Conservation (phyloP, 192 early-diverging fungal genomes). For the Backusella westeae region DNA sequence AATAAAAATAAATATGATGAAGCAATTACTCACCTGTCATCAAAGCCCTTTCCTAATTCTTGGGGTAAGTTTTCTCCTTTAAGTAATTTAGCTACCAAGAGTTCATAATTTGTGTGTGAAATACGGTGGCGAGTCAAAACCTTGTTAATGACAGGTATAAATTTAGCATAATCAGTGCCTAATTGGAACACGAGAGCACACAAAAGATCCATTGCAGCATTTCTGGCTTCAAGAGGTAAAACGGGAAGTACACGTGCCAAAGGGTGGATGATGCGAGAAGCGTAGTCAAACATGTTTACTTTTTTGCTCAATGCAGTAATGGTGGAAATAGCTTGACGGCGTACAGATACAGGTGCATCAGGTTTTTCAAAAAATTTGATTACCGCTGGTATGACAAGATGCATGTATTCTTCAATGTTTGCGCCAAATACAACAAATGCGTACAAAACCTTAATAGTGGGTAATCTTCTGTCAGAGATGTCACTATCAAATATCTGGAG, state of each 20-base stretch:
- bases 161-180: slow-evolving; percentile 81
- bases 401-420: slow-evolving; percentile 91
- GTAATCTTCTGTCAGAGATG: slow-evolving; percentile 60
- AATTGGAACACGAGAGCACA: slow-evolving; percentile 82
- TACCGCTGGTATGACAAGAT: slow-evolving; percentile 84
- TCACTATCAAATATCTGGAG: slow-evolving; percentile 86
- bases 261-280: slow-evolving; percentile 84
- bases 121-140: slow-evolving; percentile 64
- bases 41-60: slow-evolving; percentile 54
- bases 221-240: slow-evolving; percentile 51
- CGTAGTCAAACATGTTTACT: slow-evolving; percentile 81
- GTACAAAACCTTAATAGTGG: slow-evolving; percentile 68
- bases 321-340: slow-evolving; percentile 65
- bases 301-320: slow-evolving; percentile 72
- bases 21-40: slow-evolving; percentile 33
- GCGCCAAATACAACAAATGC: slow-evolving; percentile 80
- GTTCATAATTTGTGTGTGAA: slow-evolving; percentile 69
- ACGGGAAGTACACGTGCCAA: slow-evolving; percentile 73
- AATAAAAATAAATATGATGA: slow-evolving; percentile 8
- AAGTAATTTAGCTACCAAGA: slow-evolving; percentile 69
- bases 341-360: slow-evolving; percentile 57
- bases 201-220: slow-evolving; percentile 76
- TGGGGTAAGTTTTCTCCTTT: slow-evolving; percentile 75
- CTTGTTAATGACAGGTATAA: slow-evolving; percentile 85
- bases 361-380: slow-evolving; percentile 77